phyloP scores from a whole-genome alignment of 208 protist species.

The Naegleria gruberi region DNA sequence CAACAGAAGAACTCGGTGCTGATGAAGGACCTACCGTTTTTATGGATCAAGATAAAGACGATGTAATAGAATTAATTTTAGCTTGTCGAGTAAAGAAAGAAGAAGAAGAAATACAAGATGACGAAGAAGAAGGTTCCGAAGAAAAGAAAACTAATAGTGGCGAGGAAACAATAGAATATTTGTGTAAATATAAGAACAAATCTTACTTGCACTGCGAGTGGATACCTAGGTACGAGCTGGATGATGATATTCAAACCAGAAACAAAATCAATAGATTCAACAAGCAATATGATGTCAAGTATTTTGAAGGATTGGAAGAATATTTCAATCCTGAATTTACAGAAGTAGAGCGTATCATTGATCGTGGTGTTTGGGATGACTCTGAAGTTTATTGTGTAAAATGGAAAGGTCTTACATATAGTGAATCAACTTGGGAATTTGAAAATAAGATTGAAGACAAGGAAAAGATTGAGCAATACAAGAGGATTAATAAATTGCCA shows the following conservation, averaged over 20 bases:
- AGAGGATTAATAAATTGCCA: constrained; percentile 37
- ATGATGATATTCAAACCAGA: background rate
- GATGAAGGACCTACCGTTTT: background rate
- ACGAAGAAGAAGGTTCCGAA: background rate
- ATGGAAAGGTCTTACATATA: constrained; percentile 46
- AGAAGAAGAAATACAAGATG: background rate
- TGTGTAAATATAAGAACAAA: background rate
- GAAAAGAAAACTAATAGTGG: background rate
- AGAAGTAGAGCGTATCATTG: background rate
- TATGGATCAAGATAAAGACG: background rate
- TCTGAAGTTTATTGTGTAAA: background rate
- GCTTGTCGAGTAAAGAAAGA: background rate
- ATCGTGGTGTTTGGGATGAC: too few relatives aligned
- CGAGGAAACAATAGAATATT: background rate
- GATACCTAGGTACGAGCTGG: background rate
- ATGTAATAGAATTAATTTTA: background rate
- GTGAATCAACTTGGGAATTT: constrained; percentile 64
- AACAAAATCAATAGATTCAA: background rate
- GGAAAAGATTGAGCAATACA: constrained; percentile 41
- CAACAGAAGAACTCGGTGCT: background rate
- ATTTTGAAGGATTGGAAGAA: background rate
- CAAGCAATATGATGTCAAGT: background rate
- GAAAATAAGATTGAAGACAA: constrained; percentile 9
- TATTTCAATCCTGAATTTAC: background rate
- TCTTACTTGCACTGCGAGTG: constrained; percentile 9